Conservation (phyloP, 305 asterid species). For the Andrographis paniculata region DNA sequence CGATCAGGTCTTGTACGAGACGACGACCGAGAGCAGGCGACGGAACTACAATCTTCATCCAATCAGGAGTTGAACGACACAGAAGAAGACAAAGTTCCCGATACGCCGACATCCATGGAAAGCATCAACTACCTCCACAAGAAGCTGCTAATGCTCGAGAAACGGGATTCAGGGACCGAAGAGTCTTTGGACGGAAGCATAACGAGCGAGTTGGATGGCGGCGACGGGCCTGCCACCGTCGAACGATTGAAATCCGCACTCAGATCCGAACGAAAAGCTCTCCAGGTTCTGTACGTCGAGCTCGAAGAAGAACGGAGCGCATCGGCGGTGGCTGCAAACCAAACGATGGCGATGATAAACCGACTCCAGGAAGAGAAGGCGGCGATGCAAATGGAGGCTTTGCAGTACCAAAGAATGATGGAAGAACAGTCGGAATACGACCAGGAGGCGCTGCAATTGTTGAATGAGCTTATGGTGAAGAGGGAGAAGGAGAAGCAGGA, state of each 20-base stretch:
- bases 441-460: slow-evolving; percentile 87
- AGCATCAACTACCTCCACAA: slow-evolving; percentile 50
- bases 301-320: slow-evolving; percentile 91
- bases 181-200: slow-evolving; percentile 87
- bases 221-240: slow-evolving; percentile 49
- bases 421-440: slow-evolving; percentile 96
- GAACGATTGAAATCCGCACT: slow-evolving; percentile 58
- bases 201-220: slow-evolving; percentile 63
- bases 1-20: slow-evolving; percentile 32
- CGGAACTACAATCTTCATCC: slow-evolving; percentile 31
- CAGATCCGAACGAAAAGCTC: slow-evolving; percentile 61
- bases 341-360: slow-evolving; percentile 97
- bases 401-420: slow-evolving; percentile 98
- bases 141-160: slow-evolving; percentile 54
- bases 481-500: slow-evolving; percentile 87
- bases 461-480: slow-evolving; percentile 90
- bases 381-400: slow-evolving; percentile 95
- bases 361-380: slow-evolving; percentile 94
- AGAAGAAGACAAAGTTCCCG: slow-evolving; percentile 76
- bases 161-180: slow-evolving; percentile 58
- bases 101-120: slow-evolving; percentile 62
- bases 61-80: slow-evolving; percentile 29
- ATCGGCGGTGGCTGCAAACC: slow-evolving; percentile 82
- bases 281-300: slow-evolving; percentile 61
- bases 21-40: slow-evolving; percentile 34